Conservation (phyloP, 371 early-diverging fungal species). For the Smittium culicis region DNA sequence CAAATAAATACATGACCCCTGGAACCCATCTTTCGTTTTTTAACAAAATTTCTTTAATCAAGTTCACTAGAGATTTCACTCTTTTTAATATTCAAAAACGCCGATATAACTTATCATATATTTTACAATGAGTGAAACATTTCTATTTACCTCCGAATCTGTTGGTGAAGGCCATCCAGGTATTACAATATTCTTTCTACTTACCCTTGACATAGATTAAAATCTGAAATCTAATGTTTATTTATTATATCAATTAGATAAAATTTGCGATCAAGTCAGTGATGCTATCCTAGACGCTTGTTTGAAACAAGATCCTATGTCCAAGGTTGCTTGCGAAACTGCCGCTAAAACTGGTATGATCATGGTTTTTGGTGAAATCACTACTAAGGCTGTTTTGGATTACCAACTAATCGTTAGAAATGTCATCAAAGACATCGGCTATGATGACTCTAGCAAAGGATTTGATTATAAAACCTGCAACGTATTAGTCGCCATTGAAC, state of each 20-base stretch:
- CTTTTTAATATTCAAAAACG: too few relatives aligned
- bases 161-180: slow-evolving; percentile 98
- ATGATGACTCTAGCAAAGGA: slow-evolving; percentile 93
- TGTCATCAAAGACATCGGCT: slow-evolving; percentile 96
- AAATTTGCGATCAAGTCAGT: slow-evolving; percentile 98
- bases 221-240: too few relatives aligned
- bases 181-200: too few relatives aligned
- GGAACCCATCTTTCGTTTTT: too few relatives aligned
- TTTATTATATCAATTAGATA: too few relatives aligned
- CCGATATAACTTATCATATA: too few relatives aligned
- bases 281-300: slow-evolving; percentile 99
- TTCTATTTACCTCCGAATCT: slow-evolving; percentile 98
- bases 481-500: slow-evolving; percentile 96
- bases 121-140: slow-evolving; percentile 38
- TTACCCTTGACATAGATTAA: too few relatives aligned
- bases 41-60: too few relatives aligned
- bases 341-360: slow-evolving; percentile 99
- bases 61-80: too few relatives aligned
- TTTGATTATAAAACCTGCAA: slow-evolving; percentile 99
- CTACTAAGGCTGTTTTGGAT: slow-evolving; percentile 91
- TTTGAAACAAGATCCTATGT: slow-evolving; percentile 84
- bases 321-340: slow-evolving; percentile 99
- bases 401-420: slow-evolving; percentile 97
- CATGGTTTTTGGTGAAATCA: slow-evolving; percentile 99
- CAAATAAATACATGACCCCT: too few relatives aligned